Base-by-base conservation (phyloP, 164 flowering plant species). In the Aristolochia fimbriata region DNA sequence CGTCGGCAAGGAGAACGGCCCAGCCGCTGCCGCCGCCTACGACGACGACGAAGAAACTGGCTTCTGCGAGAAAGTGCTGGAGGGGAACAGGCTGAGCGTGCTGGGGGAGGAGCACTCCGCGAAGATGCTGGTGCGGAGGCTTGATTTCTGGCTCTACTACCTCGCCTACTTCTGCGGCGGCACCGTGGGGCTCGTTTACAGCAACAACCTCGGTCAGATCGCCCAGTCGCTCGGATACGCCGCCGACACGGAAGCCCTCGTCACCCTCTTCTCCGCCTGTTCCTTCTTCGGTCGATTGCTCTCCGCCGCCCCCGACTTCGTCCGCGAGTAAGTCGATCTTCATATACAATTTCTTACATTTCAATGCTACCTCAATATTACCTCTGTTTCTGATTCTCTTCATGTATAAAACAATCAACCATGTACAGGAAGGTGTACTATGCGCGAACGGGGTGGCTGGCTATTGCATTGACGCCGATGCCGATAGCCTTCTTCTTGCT, bases 281-380 rank as follows among this genome's bases (percentile, higher is more conserved):
- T 93, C 99, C 57, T 93, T 90, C 83, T 93, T 93, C 61, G 99
- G 99, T n/a, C 86, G 99, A 17, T 62, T 93, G 71, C 86, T 90
- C 6, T 84, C 99, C 0, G 94, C 99, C 0, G 74, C 79, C 0
- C 99, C 99, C 0, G 99, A 93, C 60, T 86, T 77, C 72, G 50
- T 86, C 9, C 89, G 96, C 6, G 79, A 72, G 98, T 92, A 80
- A 74, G n/a, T n/a, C n/a, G n/a, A n/a, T n/a, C n/a, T n/a, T n/a
- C n/a, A n/a, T n/a, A n/a, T n/a, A n/a, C n/a, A n/a, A n/a, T n/a
- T n/a, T n/a, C n/a, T n/a, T n/a, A n/a, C n/a, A n/a, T n/a, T n/a
- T n/a, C n/a, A n/a, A n/a, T n/a, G n/a, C n/a, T n/a, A n/a, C n/a
- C n/a, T n/a, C n/a, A n/a, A n/a, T n/a, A n/a, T n/a, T n/a, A n/a